Evolutionary conservation across 2,329 filamentous ascomycete species (phyloP).

Genomic region (Blastomyces silverae): DNA sequence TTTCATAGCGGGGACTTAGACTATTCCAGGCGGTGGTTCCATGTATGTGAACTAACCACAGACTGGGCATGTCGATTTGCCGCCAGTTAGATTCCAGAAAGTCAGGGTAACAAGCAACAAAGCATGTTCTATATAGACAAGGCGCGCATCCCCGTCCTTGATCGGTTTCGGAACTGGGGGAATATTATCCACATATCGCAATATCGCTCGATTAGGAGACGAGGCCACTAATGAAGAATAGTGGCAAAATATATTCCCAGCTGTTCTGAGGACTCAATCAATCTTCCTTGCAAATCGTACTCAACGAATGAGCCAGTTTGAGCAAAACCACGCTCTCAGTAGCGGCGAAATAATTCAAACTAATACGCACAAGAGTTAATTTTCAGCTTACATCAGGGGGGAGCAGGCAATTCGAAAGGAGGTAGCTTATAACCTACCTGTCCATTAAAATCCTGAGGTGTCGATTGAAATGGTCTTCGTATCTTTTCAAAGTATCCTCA

Average conservation of each 20-base stretch:
- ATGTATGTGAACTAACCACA: neutral
- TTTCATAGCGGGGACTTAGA: neutral
- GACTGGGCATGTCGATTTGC: neutral
- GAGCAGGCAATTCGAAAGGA: constrained; percentile 1
- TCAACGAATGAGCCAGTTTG: constrained; percentile 53
- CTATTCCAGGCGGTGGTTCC: neutral
- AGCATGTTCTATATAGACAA: neutral
- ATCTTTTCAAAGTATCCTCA: constrained; percentile 80
- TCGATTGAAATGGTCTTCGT: constrained; percentile 85
- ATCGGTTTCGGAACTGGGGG: neutral
- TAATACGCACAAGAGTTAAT: constrained; percentile 19
- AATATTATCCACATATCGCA: neutral
- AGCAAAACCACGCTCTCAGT: constrained; percentile 94
- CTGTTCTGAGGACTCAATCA: constrained; percentile 23
- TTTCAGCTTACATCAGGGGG: constrained; percentile 11
- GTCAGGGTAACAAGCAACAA: neutral
- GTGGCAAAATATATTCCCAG: neutral
- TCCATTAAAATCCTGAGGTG: constrained; percentile 92
- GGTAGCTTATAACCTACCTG: constrained; percentile 42
- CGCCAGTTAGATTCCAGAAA: neutral
- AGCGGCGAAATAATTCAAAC: constrained; percentile 87
- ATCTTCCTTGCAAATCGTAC: constrained; percentile 39
- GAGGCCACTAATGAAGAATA: neutral
- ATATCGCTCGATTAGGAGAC: neutral
- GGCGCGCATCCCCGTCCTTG: neutral